Evolutionary conservation across 108 stramenopile species (phyloP).

Genomic region (Cyclostephanos tholiformis): DNA sequence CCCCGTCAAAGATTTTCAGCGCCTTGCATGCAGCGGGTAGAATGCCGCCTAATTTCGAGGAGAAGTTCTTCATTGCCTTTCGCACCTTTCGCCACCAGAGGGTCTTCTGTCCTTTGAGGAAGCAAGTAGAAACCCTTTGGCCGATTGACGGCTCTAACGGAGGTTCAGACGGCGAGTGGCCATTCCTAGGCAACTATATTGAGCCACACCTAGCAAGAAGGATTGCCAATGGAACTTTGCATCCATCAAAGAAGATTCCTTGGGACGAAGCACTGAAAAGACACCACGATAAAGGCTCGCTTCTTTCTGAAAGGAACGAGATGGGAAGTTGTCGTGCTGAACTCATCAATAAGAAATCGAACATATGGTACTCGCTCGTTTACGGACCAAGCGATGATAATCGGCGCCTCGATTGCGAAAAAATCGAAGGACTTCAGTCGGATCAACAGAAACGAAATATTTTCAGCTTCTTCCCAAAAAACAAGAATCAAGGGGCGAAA

Average conservation of each 20-base stretch:
- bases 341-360: slow-evolving; percentile 7
- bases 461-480: slow-evolving; percentile 45
- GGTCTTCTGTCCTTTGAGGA: slow-evolving; percentile 62
- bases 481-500: slow-evolving; percentile 12
- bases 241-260: slow-evolving; percentile 49
- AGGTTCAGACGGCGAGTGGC: slow-evolving; percentile 32
- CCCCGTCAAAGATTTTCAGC: slow-evolving; percentile 59
- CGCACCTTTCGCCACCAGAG: slow-evolving; percentile 82
- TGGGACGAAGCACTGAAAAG: slow-evolving; percentile 35
- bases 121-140: slow-evolving; percentile 43
- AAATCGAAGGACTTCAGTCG: neutral
- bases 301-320: neutral
- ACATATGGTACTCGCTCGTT: slow-evolving; percentile 37
- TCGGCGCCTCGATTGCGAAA: neutral
- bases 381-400: slow-evolving; percentile 16
- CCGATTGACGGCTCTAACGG: slow-evolving; percentile 37
- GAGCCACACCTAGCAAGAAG: slow-evolving; percentile 30
- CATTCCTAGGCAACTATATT: slow-evolving; percentile 47
- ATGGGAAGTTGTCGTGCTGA: slow-evolving; percentile 15
- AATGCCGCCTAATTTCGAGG: slow-evolving; percentile 67
- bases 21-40: slow-evolving; percentile 45
- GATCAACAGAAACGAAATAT: slow-evolving; percentile 13
- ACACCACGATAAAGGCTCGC: neutral
- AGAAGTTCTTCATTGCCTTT: slow-evolving; percentile 62
- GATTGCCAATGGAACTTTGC: slow-evolving; percentile 49